phyloP scores from a whole-genome alignment of 2,329 filamentous ascomycete genomes.

The Zymoseptoria tritici region DNA sequence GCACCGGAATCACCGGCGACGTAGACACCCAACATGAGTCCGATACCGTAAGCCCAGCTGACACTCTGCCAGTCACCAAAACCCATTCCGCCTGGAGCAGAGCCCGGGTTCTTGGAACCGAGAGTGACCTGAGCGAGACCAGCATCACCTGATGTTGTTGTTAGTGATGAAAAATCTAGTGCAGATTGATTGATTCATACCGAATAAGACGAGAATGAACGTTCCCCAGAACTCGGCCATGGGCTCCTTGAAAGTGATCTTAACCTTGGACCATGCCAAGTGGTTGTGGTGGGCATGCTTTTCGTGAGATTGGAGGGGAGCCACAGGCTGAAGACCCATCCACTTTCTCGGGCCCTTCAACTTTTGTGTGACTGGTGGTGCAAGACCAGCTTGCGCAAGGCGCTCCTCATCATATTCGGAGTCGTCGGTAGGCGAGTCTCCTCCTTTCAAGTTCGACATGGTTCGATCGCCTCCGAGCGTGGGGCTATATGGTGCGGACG shows the following conservation, averaged over 20 bases:
- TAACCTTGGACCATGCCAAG: slow-evolving; percentile 36
- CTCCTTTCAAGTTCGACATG: background rate
- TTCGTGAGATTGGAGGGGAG: slow-evolving; percentile 36
- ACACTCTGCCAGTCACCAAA: slow-evolving; percentile 38
- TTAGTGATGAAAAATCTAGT: background rate
- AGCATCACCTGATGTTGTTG: slow-evolving; percentile 28
- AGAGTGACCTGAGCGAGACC: slow-evolving; percentile 39
- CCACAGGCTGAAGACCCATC: slow-evolving; percentile 36
- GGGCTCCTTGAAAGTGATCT: slow-evolving; percentile 36
- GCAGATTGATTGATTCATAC: background rate
- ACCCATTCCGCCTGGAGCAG: slow-evolving; percentile 36
- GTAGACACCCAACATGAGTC: slow-evolving; percentile 57
- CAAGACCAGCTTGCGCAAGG: background rate
- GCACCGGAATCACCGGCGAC: slow-evolving; percentile 29
- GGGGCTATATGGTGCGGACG: background rate
- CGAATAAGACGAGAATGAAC: slow-evolving; percentile 37
- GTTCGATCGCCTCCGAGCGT: background rate
- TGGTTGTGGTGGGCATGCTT: slow-evolving; percentile 31
- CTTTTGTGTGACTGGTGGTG: background rate
- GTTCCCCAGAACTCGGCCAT: slow-evolving; percentile 41
- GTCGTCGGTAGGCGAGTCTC: background rate
- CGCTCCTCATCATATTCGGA: background rate
- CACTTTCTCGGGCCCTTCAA: slow-evolving; percentile 4
- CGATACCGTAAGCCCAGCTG: slow-evolving; percentile 47
- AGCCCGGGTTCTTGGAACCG: slow-evolving; percentile 28